These are phyloP conservation scores for Populus hybrid DNA, from an alignment of 441 rosid genomes.

Conservation along the genomic window DNA sequence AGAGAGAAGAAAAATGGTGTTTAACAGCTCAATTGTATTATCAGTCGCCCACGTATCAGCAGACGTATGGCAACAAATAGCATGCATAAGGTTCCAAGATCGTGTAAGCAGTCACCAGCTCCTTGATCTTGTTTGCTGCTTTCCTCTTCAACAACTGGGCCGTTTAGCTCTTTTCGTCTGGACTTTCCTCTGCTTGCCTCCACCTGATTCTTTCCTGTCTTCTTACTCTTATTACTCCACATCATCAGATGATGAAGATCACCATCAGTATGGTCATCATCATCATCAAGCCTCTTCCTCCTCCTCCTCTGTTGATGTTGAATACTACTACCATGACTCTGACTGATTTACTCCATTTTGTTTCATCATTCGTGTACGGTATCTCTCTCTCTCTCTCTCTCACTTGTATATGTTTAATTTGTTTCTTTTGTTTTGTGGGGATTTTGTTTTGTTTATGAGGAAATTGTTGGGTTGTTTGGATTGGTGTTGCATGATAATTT, in stretches of 20 bases:
- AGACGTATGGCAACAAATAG: slow-evolving; percentile 49
- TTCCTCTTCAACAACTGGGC: slow-evolving; percentile 60
- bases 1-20: slow-evolving; percentile 45
- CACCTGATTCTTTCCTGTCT: slow-evolving; percentile 46
- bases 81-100: slow-evolving; percentile 38
- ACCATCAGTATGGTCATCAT: slow-evolving; percentile 12
- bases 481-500: not conserved
- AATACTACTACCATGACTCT: slow-evolving; percentile 39
- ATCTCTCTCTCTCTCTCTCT: not conserved
- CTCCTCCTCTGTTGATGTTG: slow-evolving; percentile 29
- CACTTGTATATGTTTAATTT: not conserved
- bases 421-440: not conserved
- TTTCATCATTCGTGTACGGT: slow-evolving; percentile 9
- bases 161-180: slow-evolving; percentile 58
- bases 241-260: slow-evolving; percentile 16
- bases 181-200: slow-evolving; percentile 69
- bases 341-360: slow-evolving; percentile 33
- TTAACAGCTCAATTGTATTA: slow-evolving; percentile 37
- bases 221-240: slow-evolving; percentile 27
- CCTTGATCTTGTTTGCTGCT: slow-evolving; percentile 52
- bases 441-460: not conserved
- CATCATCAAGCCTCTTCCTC: slow-evolving; percentile 28
- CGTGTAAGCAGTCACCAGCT: slow-evolving; percentile 53
- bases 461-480: not conserved
- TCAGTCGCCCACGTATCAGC: slow-evolving; percentile 54